A percentile compares a stretch with the other conserved stretches of the same genome.
Evolutionary conservation across 768 basidiomycete species (phyloP).

Genomic region (Hericium rajendrae): DNA sequence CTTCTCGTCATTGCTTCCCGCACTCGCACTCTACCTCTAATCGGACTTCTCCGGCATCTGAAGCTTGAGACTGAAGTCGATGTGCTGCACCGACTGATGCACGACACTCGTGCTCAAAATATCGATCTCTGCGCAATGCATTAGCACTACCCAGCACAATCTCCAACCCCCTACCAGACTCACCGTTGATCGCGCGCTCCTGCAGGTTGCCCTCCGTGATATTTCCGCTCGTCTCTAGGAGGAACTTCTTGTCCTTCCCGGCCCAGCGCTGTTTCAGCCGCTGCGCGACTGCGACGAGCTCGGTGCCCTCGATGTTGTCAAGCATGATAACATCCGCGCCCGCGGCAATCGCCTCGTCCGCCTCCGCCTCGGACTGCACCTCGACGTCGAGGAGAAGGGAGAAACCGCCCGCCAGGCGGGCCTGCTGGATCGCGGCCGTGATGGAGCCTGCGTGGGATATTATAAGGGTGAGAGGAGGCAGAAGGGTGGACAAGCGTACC

Average conservation of each 20-base stretch:
- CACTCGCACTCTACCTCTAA: background rate
- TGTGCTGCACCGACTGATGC: slow-evolving; percentile 86
- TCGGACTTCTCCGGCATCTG: slow-evolving; percentile 43
- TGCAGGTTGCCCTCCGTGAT: slow-evolving; percentile 84
- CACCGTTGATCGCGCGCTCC: slow-evolving; percentile 76
- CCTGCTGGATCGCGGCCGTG: slow-evolving; percentile 73
- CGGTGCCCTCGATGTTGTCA: slow-evolving; percentile 80
- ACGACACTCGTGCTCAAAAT: slow-evolving; percentile 87
- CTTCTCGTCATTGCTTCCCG: background rate
- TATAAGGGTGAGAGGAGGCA: background rate
- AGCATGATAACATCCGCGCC: slow-evolving; percentile 95
- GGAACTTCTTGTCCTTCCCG: slow-evolving; percentile 63
- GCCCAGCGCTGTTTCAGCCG: slow-evolving; percentile 72
- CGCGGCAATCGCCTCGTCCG: slow-evolving; percentile 93
- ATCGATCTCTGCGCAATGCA: slow-evolving; percentile 66
- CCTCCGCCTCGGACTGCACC: slow-evolving; percentile 80
- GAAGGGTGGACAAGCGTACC: slow-evolving; percentile 34
- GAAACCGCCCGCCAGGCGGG: slow-evolving; percentile 88
- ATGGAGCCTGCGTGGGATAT: slow-evolving; percentile 54
- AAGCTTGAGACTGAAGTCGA: slow-evolving; percentile 96
- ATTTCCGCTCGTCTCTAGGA: slow-evolving; percentile 91
- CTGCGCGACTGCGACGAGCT: slow-evolving; percentile 58
- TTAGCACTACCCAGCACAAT: background rate
- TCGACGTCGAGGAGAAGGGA: slow-evolving; percentile 89
- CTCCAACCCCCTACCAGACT: background rate